These are phyloP conservation scores for Corynespora cassiicola DNA, from an alignment of 2,329 filamentous ascomycete genomes.

Conservation along the genomic window DNA sequence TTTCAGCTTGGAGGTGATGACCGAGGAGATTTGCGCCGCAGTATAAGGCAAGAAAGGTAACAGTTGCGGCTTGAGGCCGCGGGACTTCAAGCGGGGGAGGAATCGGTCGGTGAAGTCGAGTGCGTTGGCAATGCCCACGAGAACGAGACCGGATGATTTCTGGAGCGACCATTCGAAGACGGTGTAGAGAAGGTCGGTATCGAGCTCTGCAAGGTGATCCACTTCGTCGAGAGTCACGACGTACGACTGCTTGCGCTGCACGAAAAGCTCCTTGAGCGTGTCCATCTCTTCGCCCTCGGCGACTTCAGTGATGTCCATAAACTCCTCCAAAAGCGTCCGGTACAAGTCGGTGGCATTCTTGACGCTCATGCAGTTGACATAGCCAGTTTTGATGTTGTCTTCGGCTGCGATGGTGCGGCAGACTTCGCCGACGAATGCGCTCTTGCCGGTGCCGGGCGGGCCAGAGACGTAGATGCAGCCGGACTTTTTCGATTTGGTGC, in stretches of 20 bases:
- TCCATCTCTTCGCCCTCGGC: constrained; percentile 72
- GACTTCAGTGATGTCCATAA: constrained; percentile 66
- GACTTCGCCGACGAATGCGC: constrained; percentile 86
- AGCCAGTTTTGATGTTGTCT: constrained; percentile 68
- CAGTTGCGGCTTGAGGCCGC: constrained; percentile 87
- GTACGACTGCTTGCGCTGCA: constrained; percentile 67
- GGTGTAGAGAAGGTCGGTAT: constrained; percentile 86
- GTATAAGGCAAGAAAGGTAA: constrained; percentile 94
- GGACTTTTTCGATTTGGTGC: constrained; percentile 65
- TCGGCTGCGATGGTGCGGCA: constrained; percentile 65
- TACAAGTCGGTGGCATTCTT: constrained; percentile 88
- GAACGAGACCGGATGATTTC: constrained; percentile 76
- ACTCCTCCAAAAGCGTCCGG: constrained; percentile 74
- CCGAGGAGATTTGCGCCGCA: constrained; percentile 82
- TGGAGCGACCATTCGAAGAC: constrained; percentile 97
- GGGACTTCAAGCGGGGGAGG: constrained; percentile 88
- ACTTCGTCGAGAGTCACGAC: constrained; percentile 95
- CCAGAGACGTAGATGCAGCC: constrained; percentile 96
- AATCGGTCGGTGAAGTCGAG: constrained; percentile 95
- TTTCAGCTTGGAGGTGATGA: constrained; percentile 84
- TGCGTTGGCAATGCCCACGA: constrained; percentile 95
- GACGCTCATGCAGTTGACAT: constrained; percentile 97
- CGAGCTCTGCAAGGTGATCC: constrained; percentile 88
- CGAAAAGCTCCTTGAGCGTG: constrained; percentile 73
- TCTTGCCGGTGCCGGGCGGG: constrained; percentile 95